Evolutionary conservation across 495 filamentous ascomycete genomes (phyloP).

Genomic region (Chaetomidium leptoderma): DNA sequence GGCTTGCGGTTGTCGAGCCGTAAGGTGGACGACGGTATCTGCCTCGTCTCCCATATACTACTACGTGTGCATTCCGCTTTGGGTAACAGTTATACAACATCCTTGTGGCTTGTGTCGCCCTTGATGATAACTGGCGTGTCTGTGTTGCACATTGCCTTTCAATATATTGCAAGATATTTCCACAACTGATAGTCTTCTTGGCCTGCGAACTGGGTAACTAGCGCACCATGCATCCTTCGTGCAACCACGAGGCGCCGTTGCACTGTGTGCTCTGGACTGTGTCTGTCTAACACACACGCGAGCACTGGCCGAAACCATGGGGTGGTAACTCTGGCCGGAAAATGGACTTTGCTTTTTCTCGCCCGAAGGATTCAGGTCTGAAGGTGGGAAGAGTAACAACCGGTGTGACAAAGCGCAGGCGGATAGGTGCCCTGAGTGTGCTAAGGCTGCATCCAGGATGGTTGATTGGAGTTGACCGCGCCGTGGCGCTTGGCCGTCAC

Average conservation of each 20-base stretch:
- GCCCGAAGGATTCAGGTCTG: neutral
- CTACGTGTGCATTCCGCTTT: no score
- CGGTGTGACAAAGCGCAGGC: slow-evolving; percentile 6
- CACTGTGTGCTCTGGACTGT: neutral
- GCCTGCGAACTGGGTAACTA: no score
- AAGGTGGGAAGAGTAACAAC: neutral
- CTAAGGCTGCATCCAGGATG: neutral
- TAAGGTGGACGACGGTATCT: neutral
- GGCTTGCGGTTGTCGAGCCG: slow-evolving; percentile 25
- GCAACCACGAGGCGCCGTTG: neutral
- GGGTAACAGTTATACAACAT: no score
- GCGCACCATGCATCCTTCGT: neutral
- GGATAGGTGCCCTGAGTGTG: neutral
- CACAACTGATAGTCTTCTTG: no score
- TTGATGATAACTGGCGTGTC: no score
- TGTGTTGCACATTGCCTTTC: neutral
- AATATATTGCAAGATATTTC: no score
- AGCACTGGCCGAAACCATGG: neutral
- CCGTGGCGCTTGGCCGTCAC: slow-evolving; percentile 10
- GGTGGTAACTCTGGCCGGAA: neutral
- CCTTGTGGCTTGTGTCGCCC: no score
- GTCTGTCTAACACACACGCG: slow-evolving; percentile 1
- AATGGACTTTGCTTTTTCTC: neutral
- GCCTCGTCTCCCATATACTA: no score
- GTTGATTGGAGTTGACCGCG: slow-evolving; percentile 10